Evolutionary conservation across 192 early-diverging fungal genomes (phyloP).

Genomic region (Backusella sp.): DNA sequence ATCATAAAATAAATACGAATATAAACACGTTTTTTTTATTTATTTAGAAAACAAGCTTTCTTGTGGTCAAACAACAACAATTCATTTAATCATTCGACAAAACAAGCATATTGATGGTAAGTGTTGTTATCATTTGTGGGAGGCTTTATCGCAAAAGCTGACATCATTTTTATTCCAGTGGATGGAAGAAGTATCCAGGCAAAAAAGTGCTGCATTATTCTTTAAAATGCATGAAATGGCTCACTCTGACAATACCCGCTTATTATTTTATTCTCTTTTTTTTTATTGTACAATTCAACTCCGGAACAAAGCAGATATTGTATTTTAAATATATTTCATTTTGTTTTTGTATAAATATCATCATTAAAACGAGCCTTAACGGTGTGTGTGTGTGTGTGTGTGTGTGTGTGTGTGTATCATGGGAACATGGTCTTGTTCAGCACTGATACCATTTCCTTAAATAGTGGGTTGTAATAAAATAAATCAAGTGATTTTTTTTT

Average conservation of each 20-base stretch:
- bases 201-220: background rate
- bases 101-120: background rate
- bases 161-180: background rate
- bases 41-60: background rate
- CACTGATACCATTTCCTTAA: background rate
- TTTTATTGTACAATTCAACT: background rate
- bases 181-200: background rate
- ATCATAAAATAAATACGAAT: background rate
- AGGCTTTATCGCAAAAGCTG: background rate
- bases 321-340: background rate
- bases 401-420: background rate
- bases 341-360: background rate
- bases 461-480: background rate
- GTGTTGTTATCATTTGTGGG: background rate
- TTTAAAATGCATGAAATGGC: background rate
- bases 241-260: background rate
- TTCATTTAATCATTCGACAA: slow-evolving; percentile 7
- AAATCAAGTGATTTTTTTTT: background rate
- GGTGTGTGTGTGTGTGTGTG: too few species aligned
- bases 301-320: background rate
- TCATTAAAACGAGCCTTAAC: background rate
- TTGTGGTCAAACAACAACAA: background rate
- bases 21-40: background rate
- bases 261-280: background rate
- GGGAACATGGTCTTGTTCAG: background rate